Evolutionary conservation across 1,284 basidiomycete species (phyloP).

Genomic region (Wolfiporia cocos): DNA sequence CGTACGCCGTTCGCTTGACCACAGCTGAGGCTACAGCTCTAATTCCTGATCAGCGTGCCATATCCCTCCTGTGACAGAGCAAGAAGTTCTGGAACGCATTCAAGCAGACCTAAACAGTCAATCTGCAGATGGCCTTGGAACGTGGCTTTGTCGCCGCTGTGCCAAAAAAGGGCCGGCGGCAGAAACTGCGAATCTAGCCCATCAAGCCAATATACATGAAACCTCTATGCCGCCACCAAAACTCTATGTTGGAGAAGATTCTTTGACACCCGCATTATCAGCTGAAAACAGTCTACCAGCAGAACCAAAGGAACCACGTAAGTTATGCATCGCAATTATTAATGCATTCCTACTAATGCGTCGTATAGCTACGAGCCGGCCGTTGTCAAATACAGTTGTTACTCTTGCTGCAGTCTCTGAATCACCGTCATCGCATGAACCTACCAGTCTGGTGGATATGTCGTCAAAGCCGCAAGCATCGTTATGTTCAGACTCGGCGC

Average conservation of each 20-base stretch:
- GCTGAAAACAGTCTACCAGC: background rate
- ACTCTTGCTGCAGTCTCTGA: too few species aligned
- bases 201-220: background rate
- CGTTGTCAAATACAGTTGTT: too few species aligned
- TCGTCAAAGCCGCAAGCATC: too few species aligned
- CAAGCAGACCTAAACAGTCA: slow-evolving; percentile 1
- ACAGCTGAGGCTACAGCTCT: background rate
- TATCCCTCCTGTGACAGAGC: slow-evolving; percentile 14
- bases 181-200: background rate
- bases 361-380: too few species aligned
- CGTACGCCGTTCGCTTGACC: slow-evolving; percentile 8
- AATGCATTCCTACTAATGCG: too few species aligned
- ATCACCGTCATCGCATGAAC: too few species aligned
- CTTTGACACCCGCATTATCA: background rate
- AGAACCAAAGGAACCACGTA: background rate
- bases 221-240: background rate
- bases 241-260: background rate
- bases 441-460: too few species aligned
- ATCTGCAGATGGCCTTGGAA: slow-evolving; percentile 2
- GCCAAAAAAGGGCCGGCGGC: slow-evolving; percentile 1
- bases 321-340: too few species aligned
- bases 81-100: slow-evolving; percentile 3
- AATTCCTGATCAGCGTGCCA: slow-evolving; percentile 14
- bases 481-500: too few species aligned
- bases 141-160: slow-evolving; percentile 7